Evolutionary conservation across 2,329 filamentous ascomycete species (phyloP).

Genomic region (Acrocalymma vagum): DNA sequence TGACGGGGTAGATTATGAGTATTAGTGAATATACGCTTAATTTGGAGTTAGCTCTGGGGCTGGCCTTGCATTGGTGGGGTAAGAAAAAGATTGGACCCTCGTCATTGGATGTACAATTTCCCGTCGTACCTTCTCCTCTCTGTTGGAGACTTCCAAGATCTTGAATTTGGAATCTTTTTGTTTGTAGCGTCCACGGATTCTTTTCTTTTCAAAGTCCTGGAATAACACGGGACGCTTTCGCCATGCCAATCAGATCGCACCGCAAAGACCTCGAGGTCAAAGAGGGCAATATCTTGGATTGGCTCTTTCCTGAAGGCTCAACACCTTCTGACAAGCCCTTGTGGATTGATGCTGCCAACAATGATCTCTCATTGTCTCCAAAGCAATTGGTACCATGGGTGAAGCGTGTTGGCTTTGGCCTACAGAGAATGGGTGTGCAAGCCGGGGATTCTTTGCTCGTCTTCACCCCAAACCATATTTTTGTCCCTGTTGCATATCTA

Average conservation of each 20-base stretch:
- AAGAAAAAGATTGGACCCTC: no score
- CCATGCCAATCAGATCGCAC: conserved; percentile 4
- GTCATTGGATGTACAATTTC: no score
- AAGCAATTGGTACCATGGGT: conserved; percentile 55
- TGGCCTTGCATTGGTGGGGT: no score
- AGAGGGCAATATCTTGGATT: conserved; percentile 2
- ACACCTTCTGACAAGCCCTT: conserved; percentile 46
- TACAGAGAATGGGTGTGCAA: conserved; percentile 50
- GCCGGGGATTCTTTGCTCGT: conserved; percentile 57
- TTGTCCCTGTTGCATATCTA: conserved; percentile 57
- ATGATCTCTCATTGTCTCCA: conserved; percentile 50
- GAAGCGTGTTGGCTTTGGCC: conserved; percentile 53
- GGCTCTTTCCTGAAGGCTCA: conserved; percentile 1
- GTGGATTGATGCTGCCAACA: conserved; percentile 56
- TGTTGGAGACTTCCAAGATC: no score
- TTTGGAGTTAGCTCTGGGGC: no score
- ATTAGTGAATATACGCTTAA: no score
- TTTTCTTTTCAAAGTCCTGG: no score
- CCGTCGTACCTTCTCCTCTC: no score
- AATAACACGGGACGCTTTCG: no score
- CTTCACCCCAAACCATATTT: conserved; percentile 59
- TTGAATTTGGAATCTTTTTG: no score
- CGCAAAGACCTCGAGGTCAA: conserved; percentile 1
- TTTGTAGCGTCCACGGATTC: no score
- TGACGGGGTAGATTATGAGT: no score